These are phyloP conservation scores for Penicillium italicum DNA, from an alignment of 2,329 filamentous ascomycete genomes.

Conservation along the genomic window DNA sequence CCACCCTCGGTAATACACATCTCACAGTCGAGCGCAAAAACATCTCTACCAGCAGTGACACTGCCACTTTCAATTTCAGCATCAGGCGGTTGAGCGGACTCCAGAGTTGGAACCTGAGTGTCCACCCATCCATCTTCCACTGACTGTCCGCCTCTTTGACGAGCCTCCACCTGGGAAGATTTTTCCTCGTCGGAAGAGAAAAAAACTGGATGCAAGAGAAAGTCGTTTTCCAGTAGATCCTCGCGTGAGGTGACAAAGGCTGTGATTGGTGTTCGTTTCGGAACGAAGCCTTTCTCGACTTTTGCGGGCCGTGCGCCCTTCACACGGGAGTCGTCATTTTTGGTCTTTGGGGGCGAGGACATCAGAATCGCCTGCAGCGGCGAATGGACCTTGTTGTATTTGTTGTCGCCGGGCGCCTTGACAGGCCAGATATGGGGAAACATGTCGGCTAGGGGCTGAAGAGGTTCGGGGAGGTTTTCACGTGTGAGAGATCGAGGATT, in stretches of 20 bases:
- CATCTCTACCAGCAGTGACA: conserved; percentile 72
- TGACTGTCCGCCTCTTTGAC: conserved; percentile 50
- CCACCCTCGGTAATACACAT: conserved; percentile 88
- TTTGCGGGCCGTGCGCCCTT: conserved; percentile 57
- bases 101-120: conserved; percentile 63
- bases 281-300: conserved; percentile 64
- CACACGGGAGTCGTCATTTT: conserved; percentile 54
- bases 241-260: conserved; percentile 69
- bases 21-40: conserved; percentile 88
- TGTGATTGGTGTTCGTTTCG: conserved; percentile 76
- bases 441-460: conserved; percentile 71
- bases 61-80: conserved; percentile 73
- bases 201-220: conserved; percentile 74
- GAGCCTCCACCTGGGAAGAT: conserved; percentile 51
- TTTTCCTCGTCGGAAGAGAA: conserved; percentile 58
- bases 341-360: conserved; percentile 65
- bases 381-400: conserved; percentile 75
- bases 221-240: conserved; percentile 79
- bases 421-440: conserved; percentile 89
- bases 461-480: conserved; percentile 43
- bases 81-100: conserved; percentile 66
- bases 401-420: conserved; percentile 80
- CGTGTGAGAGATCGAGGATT: conserved; percentile 33
- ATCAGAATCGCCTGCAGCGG: conserved; percentile 81
- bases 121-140: conserved; percentile 73